Evolutionary conservation across 257 asterid genomes (phyloP).

Genomic region (Leonotis leonurus): DNA sequence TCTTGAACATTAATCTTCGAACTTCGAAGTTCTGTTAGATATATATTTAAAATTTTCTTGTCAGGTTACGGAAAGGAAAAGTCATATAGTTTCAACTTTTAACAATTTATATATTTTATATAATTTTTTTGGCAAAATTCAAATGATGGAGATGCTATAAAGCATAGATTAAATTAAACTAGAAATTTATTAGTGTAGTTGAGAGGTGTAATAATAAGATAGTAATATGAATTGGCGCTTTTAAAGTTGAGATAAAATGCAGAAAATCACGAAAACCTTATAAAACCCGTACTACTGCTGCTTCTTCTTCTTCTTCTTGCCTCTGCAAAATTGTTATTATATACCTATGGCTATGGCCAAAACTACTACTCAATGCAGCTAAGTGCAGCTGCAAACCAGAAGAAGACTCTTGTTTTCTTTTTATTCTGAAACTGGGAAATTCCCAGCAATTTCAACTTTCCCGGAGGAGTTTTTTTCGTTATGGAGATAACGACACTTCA

Average conservation of each 20-base stretch:
- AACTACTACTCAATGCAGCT: conserved; percentile 1
- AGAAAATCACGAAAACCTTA: conserved; percentile 14
- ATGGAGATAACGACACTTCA: conserved; percentile 33
- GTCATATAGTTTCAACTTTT: too few relatives aligned
- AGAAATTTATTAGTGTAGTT: too few relatives aligned
- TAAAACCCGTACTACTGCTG: conserved; percentile 17
- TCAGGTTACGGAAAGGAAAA: too few relatives aligned
- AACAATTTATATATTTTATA: too few relatives aligned
- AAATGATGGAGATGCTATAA: not conserved
- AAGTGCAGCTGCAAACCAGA: not conserved
- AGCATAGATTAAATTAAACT: not conserved
- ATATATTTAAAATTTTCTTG: too few relatives aligned
- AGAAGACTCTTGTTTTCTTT: not conserved
- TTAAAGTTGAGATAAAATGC: conserved; percentile 9
- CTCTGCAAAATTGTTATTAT: not conserved
- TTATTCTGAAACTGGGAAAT: not conserved
- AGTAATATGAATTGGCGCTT: not conserved
- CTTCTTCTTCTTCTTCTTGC: not conserved
- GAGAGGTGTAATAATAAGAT: not conserved
- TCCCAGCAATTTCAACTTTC: not conserved
- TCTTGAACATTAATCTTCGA: too few relatives aligned
- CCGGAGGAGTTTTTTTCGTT: not conserved
- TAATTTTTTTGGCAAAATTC: not conserved
- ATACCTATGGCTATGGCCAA: not conserved
- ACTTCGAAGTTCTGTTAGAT: too few relatives aligned